Conservation (phyloP, 2,329 filamentous ascomycete species). For the Pseudogymnoascus sp. region DNA sequence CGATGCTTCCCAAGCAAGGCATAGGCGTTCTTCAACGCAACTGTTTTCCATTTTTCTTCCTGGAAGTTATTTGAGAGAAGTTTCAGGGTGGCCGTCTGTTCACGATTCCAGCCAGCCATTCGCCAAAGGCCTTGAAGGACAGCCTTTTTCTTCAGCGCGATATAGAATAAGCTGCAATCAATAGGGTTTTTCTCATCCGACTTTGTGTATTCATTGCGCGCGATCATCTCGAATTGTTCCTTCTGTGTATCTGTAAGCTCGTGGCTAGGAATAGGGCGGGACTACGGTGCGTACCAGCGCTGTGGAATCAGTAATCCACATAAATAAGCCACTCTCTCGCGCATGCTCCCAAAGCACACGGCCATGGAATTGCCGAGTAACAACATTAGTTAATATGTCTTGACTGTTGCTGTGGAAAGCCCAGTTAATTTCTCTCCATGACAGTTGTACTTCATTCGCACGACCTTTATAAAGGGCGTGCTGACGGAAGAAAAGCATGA, state of each 20-base stretch:
- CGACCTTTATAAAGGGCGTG: slow-evolving; percentile 62
- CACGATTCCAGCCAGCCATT: slow-evolving; percentile 81
- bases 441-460: slow-evolving; percentile 56
- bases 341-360: slow-evolving; percentile 79
- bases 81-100: slow-evolving; percentile 71
- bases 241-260: slow-evolving; percentile 36
- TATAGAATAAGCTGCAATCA: slow-evolving; percentile 83
- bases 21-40: slow-evolving; percentile 93
- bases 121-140: slow-evolving; percentile 89
- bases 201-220: slow-evolving; percentile 86
- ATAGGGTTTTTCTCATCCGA: slow-evolving; percentile 81
- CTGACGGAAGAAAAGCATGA: slow-evolving; percentile 79
- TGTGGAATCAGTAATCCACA: slow-evolving; percentile 77
- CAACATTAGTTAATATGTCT: slow-evolving; percentile 79
- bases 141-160: slow-evolving; percentile 83
- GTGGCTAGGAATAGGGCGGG: slow-evolving; percentile 10
- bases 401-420: slow-evolving; percentile 79
- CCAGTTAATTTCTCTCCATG: slow-evolving; percentile 74
- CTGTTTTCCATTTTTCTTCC: slow-evolving; percentile 76
- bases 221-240: slow-evolving; percentile 79
- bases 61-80: slow-evolving; percentile 86
- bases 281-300: slow-evolving; percentile 54
- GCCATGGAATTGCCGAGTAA: slow-evolving; percentile 69
- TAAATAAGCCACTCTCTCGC: slow-evolving; percentile 79
- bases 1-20: slow-evolving; percentile 83